Evolutionary conservation across 2,329 filamentous ascomycete genomes (phyloP).

Genomic region (Epichloe sibirici): DNA sequence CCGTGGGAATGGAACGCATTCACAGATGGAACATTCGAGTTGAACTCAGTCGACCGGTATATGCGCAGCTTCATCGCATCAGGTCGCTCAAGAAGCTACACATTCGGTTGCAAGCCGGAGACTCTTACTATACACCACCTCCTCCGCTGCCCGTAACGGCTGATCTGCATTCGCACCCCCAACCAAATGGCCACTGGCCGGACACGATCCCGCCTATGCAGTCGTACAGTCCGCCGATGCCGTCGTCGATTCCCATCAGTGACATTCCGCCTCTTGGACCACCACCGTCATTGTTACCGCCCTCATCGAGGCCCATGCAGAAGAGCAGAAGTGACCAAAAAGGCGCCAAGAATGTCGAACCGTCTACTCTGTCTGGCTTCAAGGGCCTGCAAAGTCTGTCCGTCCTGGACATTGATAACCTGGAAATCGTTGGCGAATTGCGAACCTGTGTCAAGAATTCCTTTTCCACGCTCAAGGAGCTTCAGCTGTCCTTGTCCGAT

Average conservation of each 20-base stretch:
- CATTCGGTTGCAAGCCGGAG: slow-evolving; percentile 45
- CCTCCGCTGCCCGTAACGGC: slow-evolving; percentile 30
- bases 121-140: slow-evolving; percentile 39
- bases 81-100: slow-evolving; percentile 39
- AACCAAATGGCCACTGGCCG: slow-evolving; percentile 21
- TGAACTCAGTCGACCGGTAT: slow-evolving; percentile 47
- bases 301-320: slow-evolving; percentile 22
- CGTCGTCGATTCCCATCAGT: slow-evolving; percentile 10
- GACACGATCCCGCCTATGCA: slow-evolving; percentile 14
- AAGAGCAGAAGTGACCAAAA: slow-evolving; percentile 25
- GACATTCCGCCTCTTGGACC: slow-evolving; percentile 11
- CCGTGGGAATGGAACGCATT: neutral
- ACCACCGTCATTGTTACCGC: slow-evolving; percentile 19
- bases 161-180: slow-evolving; percentile 17
- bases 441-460: slow-evolving; percentile 43
- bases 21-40: slow-evolving; percentile 51
- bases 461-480: slow-evolving; percentile 37
- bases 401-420: slow-evolving; percentile 47
- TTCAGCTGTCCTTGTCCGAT: slow-evolving; percentile 48
- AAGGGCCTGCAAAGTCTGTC: slow-evolving; percentile 38
- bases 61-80: slow-evolving; percentile 43
- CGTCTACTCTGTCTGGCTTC: slow-evolving; percentile 45
- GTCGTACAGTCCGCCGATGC: slow-evolving; percentile 6
- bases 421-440: slow-evolving; percentile 44
- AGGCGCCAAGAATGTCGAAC: slow-evolving; percentile 21